A percentile compares a stretch with the other conserved stretches of the same genome.
Evolutionary conservation across 805 yeast species (phyloP).

Genomic region (Zygoascus bituminiphila): DNA sequence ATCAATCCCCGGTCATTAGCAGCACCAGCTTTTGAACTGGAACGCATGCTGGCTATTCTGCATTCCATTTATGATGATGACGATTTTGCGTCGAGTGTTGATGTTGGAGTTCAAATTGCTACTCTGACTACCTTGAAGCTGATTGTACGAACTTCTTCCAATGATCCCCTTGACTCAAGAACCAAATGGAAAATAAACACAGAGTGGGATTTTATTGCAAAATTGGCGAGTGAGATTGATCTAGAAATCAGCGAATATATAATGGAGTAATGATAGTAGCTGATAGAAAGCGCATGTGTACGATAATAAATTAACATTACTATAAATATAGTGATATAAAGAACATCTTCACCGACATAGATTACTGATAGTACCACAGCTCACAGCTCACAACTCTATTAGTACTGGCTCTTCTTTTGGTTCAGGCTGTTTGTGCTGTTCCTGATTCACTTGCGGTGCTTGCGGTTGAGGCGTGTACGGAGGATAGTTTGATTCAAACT

Average conservation of each 20-base stretch:
- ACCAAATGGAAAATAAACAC: conserved; percentile 75
- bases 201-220: conserved; percentile 54
- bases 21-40: conserved; percentile 70
- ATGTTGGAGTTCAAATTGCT: conserved; percentile 44
- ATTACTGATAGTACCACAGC: not conserved
- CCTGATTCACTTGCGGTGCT: conserved; percentile 4
- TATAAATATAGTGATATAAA: not conserved
- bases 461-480: conserved; percentile 10
- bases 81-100: conserved; percentile 29
- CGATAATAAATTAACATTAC: not conserved
- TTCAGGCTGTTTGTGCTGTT: conserved; percentile 3
- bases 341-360: no score
- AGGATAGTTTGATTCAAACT: conserved; percentile 1
- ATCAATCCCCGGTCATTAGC: conserved; percentile 55
- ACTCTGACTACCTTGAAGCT: conserved; percentile 50
- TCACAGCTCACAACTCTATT: conserved; percentile 17
- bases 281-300: not conserved
- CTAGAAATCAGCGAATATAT: conserved; percentile 62
- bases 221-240: conserved; percentile 53
- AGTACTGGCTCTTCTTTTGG: conserved; percentile 17
- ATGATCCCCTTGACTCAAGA: conserved; percentile 55
- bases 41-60: conserved; percentile 70
- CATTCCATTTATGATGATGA: conserved; percentile 50
- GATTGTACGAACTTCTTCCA: conserved; percentile 33
- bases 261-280: conserved; percentile 25